Conservation (phyloP, 495 filamentous ascomycete species). For the Podospora comata region DNA sequence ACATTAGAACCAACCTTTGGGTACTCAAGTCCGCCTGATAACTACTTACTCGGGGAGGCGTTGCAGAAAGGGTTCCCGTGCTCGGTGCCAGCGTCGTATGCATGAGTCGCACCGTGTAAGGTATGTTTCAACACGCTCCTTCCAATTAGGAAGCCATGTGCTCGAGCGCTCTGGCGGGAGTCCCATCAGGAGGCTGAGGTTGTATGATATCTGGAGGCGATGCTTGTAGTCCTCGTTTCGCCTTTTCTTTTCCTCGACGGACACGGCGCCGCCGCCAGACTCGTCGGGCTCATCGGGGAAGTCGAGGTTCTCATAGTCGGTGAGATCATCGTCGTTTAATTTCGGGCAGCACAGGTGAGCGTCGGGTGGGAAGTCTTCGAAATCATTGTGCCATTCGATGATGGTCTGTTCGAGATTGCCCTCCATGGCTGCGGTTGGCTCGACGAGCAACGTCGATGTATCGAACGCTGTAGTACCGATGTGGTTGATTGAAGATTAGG, state of each 20-base stretch:
- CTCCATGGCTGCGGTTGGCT: slow-evolving; percentile 4
- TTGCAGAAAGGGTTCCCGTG: slow-evolving; percentile 30
- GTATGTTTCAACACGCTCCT: slow-evolving; percentile 39
- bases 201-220: slow-evolving; percentile 57
- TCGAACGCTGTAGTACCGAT: not conserved
- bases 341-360: slow-evolving; percentile 48
- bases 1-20: slow-evolving; percentile 33
- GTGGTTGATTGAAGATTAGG: not conserved
- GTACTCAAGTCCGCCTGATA: not conserved
- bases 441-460: slow-evolving; percentile 8
- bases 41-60: slow-evolving; percentile 40
- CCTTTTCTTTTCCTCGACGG: slow-evolving; percentile 38
- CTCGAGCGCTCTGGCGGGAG: slow-evolving; percentile 60
- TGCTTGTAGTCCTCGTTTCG: slow-evolving; percentile 46
- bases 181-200: slow-evolving; percentile 64
- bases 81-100: slow-evolving; percentile 74
- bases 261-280: slow-evolving; percentile 22
- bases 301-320: slow-evolving; percentile 53
- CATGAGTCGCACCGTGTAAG: slow-evolving; percentile 75
- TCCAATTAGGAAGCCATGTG: slow-evolving; percentile 57
- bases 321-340: slow-evolving; percentile 41
- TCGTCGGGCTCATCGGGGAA: slow-evolving; percentile 28
- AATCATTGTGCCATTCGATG: slow-evolving; percentile 30
- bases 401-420: slow-evolving; percentile 26
- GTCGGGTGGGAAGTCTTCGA: slow-evolving; percentile 28